Percentiles rank a stretch among this genome's conserved stretches.
Evolutionary conservation across 2,329 filamentous ascomycete genomes (phyloP).

Genomic region (Metarhizium album): DNA sequence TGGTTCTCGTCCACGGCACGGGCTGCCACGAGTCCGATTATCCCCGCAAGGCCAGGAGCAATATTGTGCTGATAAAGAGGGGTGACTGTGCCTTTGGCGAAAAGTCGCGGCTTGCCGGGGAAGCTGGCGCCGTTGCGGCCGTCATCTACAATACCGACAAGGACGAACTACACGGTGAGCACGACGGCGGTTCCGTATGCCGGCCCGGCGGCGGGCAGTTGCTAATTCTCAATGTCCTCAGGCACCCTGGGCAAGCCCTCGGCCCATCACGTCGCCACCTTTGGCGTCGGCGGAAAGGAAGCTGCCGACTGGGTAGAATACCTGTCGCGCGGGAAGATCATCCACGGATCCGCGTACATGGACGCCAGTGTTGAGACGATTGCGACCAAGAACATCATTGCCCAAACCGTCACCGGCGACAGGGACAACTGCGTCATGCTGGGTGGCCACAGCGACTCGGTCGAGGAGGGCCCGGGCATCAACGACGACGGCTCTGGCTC

Average conservation of each 20-base stretch:
- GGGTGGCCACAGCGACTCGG: constrained; percentile 53
- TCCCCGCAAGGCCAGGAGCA: constrained; percentile 44
- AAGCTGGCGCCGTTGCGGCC: constrained; percentile 58
- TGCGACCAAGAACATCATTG: constrained; percentile 48
- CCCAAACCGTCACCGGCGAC: constrained; percentile 50
- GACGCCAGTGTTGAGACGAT: constrained; percentile 45
- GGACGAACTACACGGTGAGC: constrained; percentile 41
- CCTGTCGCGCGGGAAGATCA: constrained; percentile 37
- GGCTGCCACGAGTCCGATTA: constrained; percentile 58
- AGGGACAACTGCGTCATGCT: constrained; percentile 54
- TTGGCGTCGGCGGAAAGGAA: constrained; percentile 51
- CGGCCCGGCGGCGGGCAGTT: background rate
- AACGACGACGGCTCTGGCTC: constrained; percentile 69
- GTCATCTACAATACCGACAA: constrained; percentile 65
- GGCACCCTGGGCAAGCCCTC: constrained; percentile 55
- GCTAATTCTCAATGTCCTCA: background rate
- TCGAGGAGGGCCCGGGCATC: constrained; percentile 57
- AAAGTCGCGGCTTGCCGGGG: constrained; percentile 59
- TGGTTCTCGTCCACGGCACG: constrained; percentile 49
- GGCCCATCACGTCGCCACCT: constrained; percentile 53
- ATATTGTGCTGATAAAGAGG: constrained; percentile 60
- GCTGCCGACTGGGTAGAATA: constrained; percentile 45
- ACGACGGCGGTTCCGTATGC: too few relatives aligned
- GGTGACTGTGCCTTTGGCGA: constrained; percentile 61
- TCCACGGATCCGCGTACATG: constrained; percentile 49